Evolutionary conservation across 352 stramenopile species (phyloP).

Genomic region (Phytophthora pini): DNA sequence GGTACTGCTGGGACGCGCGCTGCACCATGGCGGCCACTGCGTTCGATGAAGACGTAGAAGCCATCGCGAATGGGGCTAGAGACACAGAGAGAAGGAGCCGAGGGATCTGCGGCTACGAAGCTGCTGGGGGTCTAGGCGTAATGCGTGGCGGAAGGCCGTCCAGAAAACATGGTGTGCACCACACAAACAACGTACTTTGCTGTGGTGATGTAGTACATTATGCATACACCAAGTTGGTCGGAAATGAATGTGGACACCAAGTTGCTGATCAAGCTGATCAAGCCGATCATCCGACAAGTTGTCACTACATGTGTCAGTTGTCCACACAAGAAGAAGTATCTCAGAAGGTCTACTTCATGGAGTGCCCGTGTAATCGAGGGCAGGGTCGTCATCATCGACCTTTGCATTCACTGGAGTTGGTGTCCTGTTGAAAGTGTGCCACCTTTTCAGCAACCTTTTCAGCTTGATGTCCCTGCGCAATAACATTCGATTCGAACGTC

Average conservation of each 20-base stretch:
- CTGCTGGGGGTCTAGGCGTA: conserved; percentile 23
- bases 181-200: conserved; percentile 8
- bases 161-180: background rate
- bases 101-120: conserved; percentile 19
- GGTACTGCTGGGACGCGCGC: conserved; percentile 82
- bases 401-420: conserved; percentile 8
- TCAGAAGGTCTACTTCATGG: background rate
- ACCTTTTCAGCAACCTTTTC: background rate
- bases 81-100: conserved; percentile 16
- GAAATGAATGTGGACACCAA: too few species aligned
- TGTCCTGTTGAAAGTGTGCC: background rate
- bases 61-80: conserved; percentile 37
- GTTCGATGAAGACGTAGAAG: conserved; percentile 53
- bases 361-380: conserved; percentile 12
- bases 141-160: conserved; percentile 30
- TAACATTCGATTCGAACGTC: too few species aligned
- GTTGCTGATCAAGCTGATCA: too few species aligned
- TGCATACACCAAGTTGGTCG: too few species aligned
- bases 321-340: background rate
- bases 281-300: too few species aligned
- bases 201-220: background rate
- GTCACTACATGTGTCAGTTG: background rate
- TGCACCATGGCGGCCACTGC: conserved; percentile 73
- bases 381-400: conserved; percentile 6
- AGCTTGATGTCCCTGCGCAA: background rate